These are phyloP conservation scores for Wickerhamiella brachini DNA, from an alignment of 805 yeast species.

Conservation along the genomic window DNA sequence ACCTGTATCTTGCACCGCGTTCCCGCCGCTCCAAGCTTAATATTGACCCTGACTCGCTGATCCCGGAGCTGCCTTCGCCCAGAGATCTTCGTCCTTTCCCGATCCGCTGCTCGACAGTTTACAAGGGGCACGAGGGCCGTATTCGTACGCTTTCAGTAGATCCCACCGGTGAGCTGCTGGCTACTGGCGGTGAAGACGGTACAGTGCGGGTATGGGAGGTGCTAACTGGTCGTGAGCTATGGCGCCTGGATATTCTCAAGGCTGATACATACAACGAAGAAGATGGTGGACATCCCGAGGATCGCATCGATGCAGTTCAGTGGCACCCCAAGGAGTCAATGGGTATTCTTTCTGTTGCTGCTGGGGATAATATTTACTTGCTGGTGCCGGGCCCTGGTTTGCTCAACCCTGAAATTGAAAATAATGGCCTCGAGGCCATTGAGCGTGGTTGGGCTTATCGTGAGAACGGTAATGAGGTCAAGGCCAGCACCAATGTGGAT, in stretches of 20 bases:
- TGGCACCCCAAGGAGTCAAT: slow-evolving; percentile 75
- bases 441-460: slow-evolving; percentile 90
- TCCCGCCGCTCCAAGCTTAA: slow-evolving; percentile 80
- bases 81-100: slow-evolving; percentile 96
- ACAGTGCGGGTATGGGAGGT: slow-evolving; percentile 94
- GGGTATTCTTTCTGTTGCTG: slow-evolving; percentile 75
- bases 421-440: slow-evolving; percentile 58
- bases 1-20: slow-evolving; percentile 90
- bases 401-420: slow-evolving; percentile 78
- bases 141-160: slow-evolving; percentile 74
- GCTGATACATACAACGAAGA: slow-evolving; percentile 24
- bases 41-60: slow-evolving; percentile 89
- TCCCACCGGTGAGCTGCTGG: slow-evolving; percentile 86
- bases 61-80: slow-evolving; percentile 95
- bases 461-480: slow-evolving; percentile 21
- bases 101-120: slow-evolving; percentile 69
- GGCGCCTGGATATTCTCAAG: slow-evolving; percentile 29
- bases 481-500: slow-evolving; percentile 16
- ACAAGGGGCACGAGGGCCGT: slow-evolving; percentile 70
- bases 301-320: slow-evolving; percentile 34
- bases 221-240: slow-evolving; percentile 86
- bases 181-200: slow-evolving; percentile 97
- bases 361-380: slow-evolving; percentile 66
- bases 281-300: slow-evolving; percentile 32
- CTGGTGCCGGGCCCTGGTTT: slow-evolving; percentile 67